Evolutionary conservation across 345 rosid genomes (phyloP), one percentile per base, ranked within the genome.

Genomic region (Bruguiera parviflora): DNA sequence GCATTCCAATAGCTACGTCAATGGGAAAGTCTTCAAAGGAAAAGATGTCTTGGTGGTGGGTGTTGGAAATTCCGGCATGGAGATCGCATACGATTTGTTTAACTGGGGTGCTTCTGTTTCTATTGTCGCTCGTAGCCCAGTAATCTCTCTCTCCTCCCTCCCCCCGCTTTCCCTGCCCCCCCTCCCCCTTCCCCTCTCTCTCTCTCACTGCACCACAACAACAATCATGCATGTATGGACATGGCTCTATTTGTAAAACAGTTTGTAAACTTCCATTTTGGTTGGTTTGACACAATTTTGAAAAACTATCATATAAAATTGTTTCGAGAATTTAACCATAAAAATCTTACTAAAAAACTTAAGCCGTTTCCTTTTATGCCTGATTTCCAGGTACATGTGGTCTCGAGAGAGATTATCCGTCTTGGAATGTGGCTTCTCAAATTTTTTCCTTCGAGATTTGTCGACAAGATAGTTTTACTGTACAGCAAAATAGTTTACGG

Each of bases 11-110:
- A 11, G 61, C 39, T 78, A 67, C n/a, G 56, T 5, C 0, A 73
- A 61, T n/a, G 81, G 74, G 5, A 56, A 25, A 22, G 29, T 2
- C 7, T 73, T 43, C 25, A 3, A 4, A 0, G 72, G 61, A 1
- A 69, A 73, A 43, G 32, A 66, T 46, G 78, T 73, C 27, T 49
- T 73, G 64, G 75, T 73, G 6, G 78, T 78, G 10, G 81, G 81
- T 5, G 46, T 56, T 56, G 78, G 81, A 1, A 78, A 78, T 66
- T 78, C 81, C 1, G 81, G 81, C 5, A 61, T 78, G 81, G 81
- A 78, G 3, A 69, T 78, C 39, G 63, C 71, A 5, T 73, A 35
- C 39, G 79, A 76, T 11, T 49, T 76, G 19, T 11, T 33, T 1
- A 61, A 56, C 2, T 61, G n/a, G 2, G 60, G 63, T 1, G 79